A percentile compares a stretch with the other conserved stretches of the same genome.
These are phyloP conservation scores for Amanita rubescens DNA, from an alignment of 768 basidiomycete genomes.

Conservation along the genomic window DNA sequence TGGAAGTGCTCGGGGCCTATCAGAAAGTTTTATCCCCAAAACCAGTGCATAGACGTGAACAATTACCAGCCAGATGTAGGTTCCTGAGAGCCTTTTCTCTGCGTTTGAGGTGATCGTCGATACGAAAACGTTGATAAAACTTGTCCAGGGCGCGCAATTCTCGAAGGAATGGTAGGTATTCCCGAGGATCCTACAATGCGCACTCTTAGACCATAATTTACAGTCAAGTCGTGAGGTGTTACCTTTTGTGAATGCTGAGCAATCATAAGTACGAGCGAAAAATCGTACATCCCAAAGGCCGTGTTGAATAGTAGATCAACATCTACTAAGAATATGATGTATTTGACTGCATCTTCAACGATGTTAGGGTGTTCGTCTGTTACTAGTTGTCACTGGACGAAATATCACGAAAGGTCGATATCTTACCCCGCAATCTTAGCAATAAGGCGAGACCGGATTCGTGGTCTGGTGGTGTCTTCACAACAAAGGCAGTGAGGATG, in stretches of 20 bases:
- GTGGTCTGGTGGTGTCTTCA: constrained; percentile 86
- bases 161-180: constrained; percentile 94
- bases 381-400: neutral
- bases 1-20: constrained; percentile 65
- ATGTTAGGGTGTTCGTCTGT: constrained; percentile 55
- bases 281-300: constrained; percentile 98
- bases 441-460: constrained; percentile 76
- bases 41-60: neutral
- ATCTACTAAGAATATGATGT: constrained; percentile 96
- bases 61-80: constrained; percentile 63
- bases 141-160: constrained; percentile 76
- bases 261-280: constrained; percentile 89
- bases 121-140: constrained; percentile 80
- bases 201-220: constrained; percentile 4
- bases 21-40: neutral
- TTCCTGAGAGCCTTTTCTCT: constrained; percentile 68
- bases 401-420: constrained; percentile 9
- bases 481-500: constrained; percentile 87
- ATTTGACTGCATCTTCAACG: constrained; percentile 96
- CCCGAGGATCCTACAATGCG: constrained; percentile 80
- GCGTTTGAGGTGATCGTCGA: constrained; percentile 87
- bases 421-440: constrained; percentile 66
- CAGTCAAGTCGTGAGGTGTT: constrained; percentile 2
- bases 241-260: constrained; percentile 98
- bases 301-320: constrained; percentile 88